A percentile compares a stretch with the other conserved stretches of the same genome.
Evolutionary conservation across 768 basidiomycete genomes (phyloP).

Genomic region (Cystobasidium ongulense): DNA sequence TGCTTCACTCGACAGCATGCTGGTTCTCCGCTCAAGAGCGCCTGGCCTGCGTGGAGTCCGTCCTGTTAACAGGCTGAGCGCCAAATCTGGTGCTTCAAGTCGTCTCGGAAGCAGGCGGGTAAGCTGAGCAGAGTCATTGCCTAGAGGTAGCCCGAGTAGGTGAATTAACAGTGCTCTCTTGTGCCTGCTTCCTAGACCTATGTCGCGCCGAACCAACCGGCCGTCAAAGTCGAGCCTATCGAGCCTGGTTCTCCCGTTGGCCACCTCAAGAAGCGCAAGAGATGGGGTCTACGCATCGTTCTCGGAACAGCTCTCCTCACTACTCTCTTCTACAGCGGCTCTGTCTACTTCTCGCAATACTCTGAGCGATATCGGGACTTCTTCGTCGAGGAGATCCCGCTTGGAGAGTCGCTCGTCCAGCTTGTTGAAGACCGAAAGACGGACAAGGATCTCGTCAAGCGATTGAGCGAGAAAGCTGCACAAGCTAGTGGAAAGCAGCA

Average conservation of each 20-base stretch:
- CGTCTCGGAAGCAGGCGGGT: conserved; percentile 11
- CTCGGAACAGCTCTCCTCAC: conserved; percentile 34
- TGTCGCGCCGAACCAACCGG: not conserved
- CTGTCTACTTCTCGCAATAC: conserved; percentile 36
- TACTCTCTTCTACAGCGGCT: conserved; percentile 39
- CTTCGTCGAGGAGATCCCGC: conserved; percentile 70
- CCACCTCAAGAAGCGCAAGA: conserved; percentile 13
- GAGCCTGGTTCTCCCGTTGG: not conserved
- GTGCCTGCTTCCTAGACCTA: not conserved
- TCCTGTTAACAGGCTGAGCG: not conserved
- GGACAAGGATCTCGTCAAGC: conserved; percentile 36
- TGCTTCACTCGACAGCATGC: conserved; percentile 1
- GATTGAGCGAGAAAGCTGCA: conserved; percentile 36
- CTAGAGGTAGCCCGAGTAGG: no score
- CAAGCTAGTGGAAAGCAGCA: conserved; percentile 38
- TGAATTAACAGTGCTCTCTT: not conserved
- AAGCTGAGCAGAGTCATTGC: not conserved
- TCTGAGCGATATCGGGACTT: conserved; percentile 63
- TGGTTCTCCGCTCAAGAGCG: not conserved
- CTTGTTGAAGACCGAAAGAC: conserved; percentile 69
- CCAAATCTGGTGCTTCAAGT: not conserved
- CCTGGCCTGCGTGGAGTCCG: not conserved
- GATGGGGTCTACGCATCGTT: conserved; percentile 33
- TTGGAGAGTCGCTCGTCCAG: conserved; percentile 67
- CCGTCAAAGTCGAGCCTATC: conserved; percentile 4